phyloP scores from a whole-genome alignment of 192 early-diverging fungal genomes.

The Coemansia sp. region DNA sequence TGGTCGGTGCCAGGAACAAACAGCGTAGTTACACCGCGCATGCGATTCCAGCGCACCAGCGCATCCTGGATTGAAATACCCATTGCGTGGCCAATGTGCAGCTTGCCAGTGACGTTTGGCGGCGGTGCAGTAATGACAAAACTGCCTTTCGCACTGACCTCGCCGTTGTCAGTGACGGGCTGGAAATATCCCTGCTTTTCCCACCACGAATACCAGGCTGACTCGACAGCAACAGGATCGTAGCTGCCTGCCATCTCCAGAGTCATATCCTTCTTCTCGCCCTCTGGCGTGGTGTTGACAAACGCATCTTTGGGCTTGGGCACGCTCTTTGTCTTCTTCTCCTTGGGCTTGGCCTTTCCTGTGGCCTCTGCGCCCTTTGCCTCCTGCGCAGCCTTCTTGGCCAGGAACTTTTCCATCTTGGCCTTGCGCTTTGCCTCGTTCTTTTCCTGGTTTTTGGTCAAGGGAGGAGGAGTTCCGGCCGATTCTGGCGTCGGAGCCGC shows the following conservation, averaged over 20 bases:
- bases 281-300: slow-evolving; percentile 80
- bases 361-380: not conserved
- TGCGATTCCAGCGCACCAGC: slow-evolving; percentile 94
- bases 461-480: slow-evolving; percentile 13
- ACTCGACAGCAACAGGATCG: slow-evolving; percentile 87
- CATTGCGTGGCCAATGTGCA: slow-evolving; percentile 94
- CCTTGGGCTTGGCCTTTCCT: slow-evolving; percentile 14
- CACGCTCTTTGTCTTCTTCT: slow-evolving; percentile 63
- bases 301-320: slow-evolving; percentile 58
- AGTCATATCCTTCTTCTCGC: slow-evolving; percentile 81
- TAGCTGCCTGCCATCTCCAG: slow-evolving; percentile 78
- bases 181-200: slow-evolving; percentile 89
- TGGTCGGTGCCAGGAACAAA: slow-evolving; percentile 96
- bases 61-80: slow-evolving; percentile 93
- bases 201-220: slow-evolving; percentile 98
- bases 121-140: slow-evolving; percentile 96
- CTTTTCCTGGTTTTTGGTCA: slow-evolving; percentile 83
- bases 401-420: slow-evolving; percentile 90
- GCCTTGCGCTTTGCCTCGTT: slow-evolving; percentile 88
- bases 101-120: slow-evolving; percentile 97
- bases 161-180: slow-evolving; percentile 64
- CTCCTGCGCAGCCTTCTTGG: slow-evolving; percentile 71
- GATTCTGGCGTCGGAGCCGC: not conserved
- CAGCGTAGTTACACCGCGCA: slow-evolving; percentile 93
- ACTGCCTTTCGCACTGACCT: slow-evolving; percentile 69